Evolutionary conservation across 1,284 basidiomycete species (phyloP).

Genomic region (Ganoderma resinaceum): DNA sequence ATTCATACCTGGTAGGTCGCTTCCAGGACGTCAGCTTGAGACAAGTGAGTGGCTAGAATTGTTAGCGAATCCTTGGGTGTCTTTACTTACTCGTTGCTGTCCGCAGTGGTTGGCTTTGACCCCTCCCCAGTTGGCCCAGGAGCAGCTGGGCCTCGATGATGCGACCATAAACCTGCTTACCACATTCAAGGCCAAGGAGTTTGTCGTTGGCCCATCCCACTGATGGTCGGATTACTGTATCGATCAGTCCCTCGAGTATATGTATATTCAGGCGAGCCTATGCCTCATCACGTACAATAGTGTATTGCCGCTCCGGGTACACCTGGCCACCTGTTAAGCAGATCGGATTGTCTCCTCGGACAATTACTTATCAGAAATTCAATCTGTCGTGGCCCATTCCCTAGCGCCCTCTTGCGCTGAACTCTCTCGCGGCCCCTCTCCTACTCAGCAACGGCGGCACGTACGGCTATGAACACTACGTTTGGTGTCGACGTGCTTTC

Average conservation of each 20-base stretch:
- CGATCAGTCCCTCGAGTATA: neutral
- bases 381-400: too few relatives aligned
- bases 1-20: constrained; percentile 45
- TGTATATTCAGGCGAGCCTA: neutral
- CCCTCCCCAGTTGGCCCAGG: constrained; percentile 68
- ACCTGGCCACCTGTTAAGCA: too few relatives aligned
- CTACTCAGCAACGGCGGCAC: too few relatives aligned
- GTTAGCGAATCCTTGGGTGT: neutral
- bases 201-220: constrained; percentile 46
- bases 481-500: too few relatives aligned
- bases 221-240: neutral
- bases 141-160: constrained; percentile 60
- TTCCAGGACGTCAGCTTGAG: constrained; percentile 72
- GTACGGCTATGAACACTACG: too few relatives aligned
- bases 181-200: constrained; percentile 54
- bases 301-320: too few relatives aligned
- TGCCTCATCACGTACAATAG: neutral
- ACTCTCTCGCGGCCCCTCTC: too few relatives aligned
- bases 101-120: constrained; percentile 71
- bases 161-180: constrained; percentile 56
- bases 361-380: too few relatives aligned
- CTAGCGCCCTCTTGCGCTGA: too few relatives aligned
- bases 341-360: too few relatives aligned
- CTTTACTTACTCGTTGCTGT: constrained; percentile 6
- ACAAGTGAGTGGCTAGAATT: constrained; percentile 45